Evolutionary conservation across 768 basidiomycete species (phyloP), one percentile per base, ranked within the genome.

Genomic region (Sporobolomyces pararoseus): DNA sequence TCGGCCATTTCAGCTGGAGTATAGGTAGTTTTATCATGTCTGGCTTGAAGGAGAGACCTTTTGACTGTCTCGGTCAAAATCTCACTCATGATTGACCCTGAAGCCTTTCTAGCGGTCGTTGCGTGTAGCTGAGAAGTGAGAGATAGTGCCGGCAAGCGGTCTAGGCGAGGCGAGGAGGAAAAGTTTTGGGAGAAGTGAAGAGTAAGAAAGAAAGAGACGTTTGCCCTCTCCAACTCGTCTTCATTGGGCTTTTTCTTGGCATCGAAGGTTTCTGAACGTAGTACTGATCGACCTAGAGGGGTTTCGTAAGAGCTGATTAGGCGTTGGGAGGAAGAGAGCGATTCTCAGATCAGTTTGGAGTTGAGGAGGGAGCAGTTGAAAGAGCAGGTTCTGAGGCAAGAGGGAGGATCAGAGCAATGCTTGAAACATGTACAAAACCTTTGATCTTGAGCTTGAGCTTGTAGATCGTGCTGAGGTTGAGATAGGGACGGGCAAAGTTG

Each of bases 1-100:
- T 75, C 73, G 1, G 66, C 70, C 62, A 47, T 66, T 47, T 75
- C 73, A 13, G 70, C 21, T 2, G 59, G 46, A 1, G 74, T 75
- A 27, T 32, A 67, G 7, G 10, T 42, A 29, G 25, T 16, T 0
- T 52, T 10, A 32, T 52, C 50, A 39, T 70, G 68, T 2, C 61
- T 46, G 10, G 16, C 37, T 16, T 57, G 12, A 13, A 61, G 66
- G 10, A 42, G 17, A 42, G 39, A 42, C 17, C 39, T 42, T 25
- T 17, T 46, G 37, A 42, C 35, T 14, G 19, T n/a, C 35, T 35
- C 59, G 52, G 14, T 5, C 7, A 39, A 35, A 23, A 12, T 44
- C 27, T 52, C 60, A 13, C 52, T 34, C 44, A 53, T 44, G 13
- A 2, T 21, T 52, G 2, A 7, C 27, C 9, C 13, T 32, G 31